Conservation (phyloP, 129 eudicot genomes). For the Rutidosis leptorrhynchoides region DNA sequence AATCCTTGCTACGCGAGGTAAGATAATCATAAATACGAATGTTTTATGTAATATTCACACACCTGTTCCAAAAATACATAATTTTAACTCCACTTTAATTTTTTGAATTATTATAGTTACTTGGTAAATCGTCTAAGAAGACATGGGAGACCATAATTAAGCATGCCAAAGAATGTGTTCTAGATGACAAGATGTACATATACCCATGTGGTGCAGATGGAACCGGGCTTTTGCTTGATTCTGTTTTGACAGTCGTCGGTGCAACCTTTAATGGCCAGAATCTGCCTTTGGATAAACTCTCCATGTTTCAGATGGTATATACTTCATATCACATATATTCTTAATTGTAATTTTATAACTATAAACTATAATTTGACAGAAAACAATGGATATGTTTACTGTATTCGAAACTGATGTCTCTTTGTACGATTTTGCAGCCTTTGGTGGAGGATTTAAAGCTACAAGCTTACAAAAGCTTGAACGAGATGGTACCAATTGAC, state of each 20-base stretch:
- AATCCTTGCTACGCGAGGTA: constrained; percentile 40
- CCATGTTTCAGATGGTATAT: constrained; percentile 1
- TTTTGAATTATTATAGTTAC: background rate
- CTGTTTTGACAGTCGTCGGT: constrained; percentile 42
- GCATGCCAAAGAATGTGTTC: constrained; percentile 51
- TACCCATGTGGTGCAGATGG: constrained; percentile 27
- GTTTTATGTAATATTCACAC: background rate
- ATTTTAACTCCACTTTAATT: background rate
- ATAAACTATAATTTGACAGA: too few species aligned
- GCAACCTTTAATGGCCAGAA: constrained; percentile 52
- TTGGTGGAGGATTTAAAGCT: constrained; percentile 49
- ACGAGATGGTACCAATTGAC: constrained; percentile 30
- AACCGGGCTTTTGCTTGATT: constrained; percentile 38
- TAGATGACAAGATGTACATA: constrained; percentile 39
- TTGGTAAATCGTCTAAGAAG: constrained; percentile 41
- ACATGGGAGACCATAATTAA: constrained; percentile 48
- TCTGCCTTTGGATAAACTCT: constrained; percentile 34
- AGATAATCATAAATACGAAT: background rate
- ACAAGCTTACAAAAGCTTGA: constrained; percentile 34
- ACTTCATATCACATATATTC: background rate
- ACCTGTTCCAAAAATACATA: background rate
- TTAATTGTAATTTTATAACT: background rate
- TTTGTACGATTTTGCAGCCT: background rate
- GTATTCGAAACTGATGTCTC: background rate
- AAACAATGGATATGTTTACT: background rate